Evolutionary conservation across 2,329 filamentous ascomycete genomes (phyloP).

Genomic region (Colletotrichum sp.): DNA sequence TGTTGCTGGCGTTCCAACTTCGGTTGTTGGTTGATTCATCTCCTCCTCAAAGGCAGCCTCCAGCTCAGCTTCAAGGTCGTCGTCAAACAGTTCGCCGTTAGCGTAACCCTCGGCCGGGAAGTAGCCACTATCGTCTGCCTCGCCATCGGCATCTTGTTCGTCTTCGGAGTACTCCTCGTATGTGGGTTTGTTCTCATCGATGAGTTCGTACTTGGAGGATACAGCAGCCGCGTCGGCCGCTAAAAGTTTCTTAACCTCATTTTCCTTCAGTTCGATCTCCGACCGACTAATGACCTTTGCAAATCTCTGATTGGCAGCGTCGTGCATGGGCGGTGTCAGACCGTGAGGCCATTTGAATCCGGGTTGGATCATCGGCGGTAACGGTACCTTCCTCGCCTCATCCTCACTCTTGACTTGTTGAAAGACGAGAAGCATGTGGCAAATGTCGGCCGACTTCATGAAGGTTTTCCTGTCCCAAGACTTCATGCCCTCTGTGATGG

Average conservation of each 20-base stretch:
- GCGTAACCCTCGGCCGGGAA: conserved; percentile 34
- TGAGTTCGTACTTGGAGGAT: conserved; percentile 68
- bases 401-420: conserved; percentile 69
- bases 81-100: conserved; percentile 40
- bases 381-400: conserved; percentile 69
- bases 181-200: conserved; percentile 52
- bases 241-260: conserved; percentile 76
- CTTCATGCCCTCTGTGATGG: conserved; percentile 90
- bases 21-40: conserved; percentile 40
- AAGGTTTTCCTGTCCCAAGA: conserved; percentile 88
- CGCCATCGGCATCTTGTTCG: conserved; percentile 56
- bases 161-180: conserved; percentile 63
- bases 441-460: conserved; percentile 88
- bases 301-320: conserved; percentile 82
- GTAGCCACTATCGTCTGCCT: conserved; percentile 50
- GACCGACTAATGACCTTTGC: conserved; percentile 82
- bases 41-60: conserved; percentile 57
- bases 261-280: conserved; percentile 85
- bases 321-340: conserved; percentile 86
- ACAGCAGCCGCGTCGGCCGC: conserved; percentile 69
- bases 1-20: conserved; percentile 47
- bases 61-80: conserved; percentile 61
- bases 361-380: conserved; percentile 74
- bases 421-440: conserved; percentile 86
- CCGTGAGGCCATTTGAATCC: conserved; percentile 83